Evolutionary conservation across 148 eudicot genomes (phyloP).

Genomic region (Arbutus unedo): DNA sequence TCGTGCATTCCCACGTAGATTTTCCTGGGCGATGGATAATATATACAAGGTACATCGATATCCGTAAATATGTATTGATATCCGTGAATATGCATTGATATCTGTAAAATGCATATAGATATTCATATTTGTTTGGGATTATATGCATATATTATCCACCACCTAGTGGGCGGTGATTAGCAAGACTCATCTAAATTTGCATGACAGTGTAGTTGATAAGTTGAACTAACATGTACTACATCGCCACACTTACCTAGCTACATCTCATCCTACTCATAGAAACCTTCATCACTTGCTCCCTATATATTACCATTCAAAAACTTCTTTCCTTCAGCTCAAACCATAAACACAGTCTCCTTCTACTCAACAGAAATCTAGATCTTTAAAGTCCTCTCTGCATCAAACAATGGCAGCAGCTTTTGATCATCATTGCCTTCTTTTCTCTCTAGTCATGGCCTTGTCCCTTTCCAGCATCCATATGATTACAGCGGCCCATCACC

Average conservation of each 20-base stretch:
- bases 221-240: slow-evolving; percentile 16
- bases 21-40: too few species aligned
- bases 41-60: too few species aligned
- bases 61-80: too few species aligned
- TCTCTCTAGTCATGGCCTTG: neutral
- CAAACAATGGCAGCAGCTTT: neutral
- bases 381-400: neutral
- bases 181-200: too few species aligned
- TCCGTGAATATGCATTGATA: too few species aligned
- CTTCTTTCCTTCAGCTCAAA: neutral
- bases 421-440: neutral
- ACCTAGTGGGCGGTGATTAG: too few species aligned
- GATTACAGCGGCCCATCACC: slow-evolving; percentile 4
- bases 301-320: neutral
- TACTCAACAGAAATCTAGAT: neutral
- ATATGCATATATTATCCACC: too few species aligned
- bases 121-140: too few species aligned
- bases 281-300: neutral
- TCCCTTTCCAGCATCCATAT: neutral
- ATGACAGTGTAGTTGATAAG: slow-evolving; percentile 15
- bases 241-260: slow-evolving; percentile 7
- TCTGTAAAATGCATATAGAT: too few species aligned
- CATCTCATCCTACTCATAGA: slow-evolving; percentile 14
- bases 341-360: neutral
- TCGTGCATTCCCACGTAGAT: neutral